Conservation (phyloP, 1,284 basidiomycete species). For the Pseudozyma tsukubaensis region DNA sequence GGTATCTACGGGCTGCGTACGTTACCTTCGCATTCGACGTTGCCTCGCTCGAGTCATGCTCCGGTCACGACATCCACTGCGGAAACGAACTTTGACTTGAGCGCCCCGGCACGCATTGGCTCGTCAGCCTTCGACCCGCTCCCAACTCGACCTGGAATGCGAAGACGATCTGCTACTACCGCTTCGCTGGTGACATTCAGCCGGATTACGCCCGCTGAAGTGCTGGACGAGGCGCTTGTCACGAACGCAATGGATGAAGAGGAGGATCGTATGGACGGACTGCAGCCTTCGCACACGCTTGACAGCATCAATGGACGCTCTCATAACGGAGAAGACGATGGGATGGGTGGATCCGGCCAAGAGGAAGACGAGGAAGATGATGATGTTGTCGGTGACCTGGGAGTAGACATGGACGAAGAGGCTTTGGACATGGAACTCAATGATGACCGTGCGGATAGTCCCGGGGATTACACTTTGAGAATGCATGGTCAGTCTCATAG, state of each 20-base stretch:
- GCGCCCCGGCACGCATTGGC: conserved; percentile 14
- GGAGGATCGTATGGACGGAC: conserved; percentile 34
- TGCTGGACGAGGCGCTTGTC: conserved; percentile 52
- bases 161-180: conserved; percentile 42
- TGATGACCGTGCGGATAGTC: conserved; percentile 11
- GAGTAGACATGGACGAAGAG: conserved; percentile 10
- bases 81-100: conserved; percentile 2
- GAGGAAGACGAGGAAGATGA: conserved; percentile 34
- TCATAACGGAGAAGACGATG: conserved; percentile 8
- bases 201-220: conserved; percentile 44
- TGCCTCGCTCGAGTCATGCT: conserved; percentile 8
- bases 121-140: conserved; percentile 37
- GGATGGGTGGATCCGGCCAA: conserved; percentile 16
- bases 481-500: conserved; percentile 2
- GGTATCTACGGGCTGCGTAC: conserved; percentile 16
- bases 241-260: conserved; percentile 45
- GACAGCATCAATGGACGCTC: conserved; percentile 10
- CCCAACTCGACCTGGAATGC: conserved; percentile 37
- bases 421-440: conserved; percentile 8
- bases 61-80: conserved; percentile 7
- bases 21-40: conserved; percentile 12
- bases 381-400: conserved; percentile 16
- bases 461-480: conserved; percentile 3
- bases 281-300: conserved; percentile 24
- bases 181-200: conserved; percentile 42